Conservation (phyloP, 768 basidiomycete genomes). For the Sporobolomyces pararoseus region DNA sequence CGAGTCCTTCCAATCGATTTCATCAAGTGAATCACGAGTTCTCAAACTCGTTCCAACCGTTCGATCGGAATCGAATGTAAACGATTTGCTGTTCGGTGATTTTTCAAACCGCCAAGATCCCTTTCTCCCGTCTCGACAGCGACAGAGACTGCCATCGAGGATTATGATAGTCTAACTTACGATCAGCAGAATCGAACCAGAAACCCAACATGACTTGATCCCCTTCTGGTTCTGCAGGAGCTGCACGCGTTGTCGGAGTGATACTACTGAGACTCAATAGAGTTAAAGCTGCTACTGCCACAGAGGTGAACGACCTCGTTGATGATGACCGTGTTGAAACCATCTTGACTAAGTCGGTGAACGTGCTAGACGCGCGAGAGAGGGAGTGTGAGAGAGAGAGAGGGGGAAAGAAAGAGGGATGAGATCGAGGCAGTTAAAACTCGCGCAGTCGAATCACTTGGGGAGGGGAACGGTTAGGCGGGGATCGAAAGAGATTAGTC, state of each 20-base stretch:
- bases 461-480: no score
- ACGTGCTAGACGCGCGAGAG: neutral
- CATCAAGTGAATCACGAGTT: no score
- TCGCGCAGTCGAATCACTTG: no score
- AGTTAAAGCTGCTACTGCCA: neutral
- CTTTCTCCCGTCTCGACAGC: neutral
- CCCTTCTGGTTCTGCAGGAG: conserved; percentile 37
- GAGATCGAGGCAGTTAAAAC: no score
- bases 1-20: no score
- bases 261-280: neutral
- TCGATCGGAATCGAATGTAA: no score
- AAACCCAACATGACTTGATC: conserved; percentile 43
- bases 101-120: neutral
- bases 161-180: conserved; percentile 23
- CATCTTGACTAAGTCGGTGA: neutral
- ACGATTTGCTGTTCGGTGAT: neutral
- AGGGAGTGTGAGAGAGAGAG: neutral
- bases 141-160: no score
- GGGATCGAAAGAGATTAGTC: no score
- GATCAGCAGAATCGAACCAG: conserved; percentile 43
- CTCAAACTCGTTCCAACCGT: no score
- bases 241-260: conserved; percentile 10
- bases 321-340: neutral
- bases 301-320: neutral
- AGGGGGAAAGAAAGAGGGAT: no score